These are phyloP conservation scores for Bjerkandera adusta DNA, from an alignment of 1,284 basidiomycete species.

Conservation along the genomic window DNA sequence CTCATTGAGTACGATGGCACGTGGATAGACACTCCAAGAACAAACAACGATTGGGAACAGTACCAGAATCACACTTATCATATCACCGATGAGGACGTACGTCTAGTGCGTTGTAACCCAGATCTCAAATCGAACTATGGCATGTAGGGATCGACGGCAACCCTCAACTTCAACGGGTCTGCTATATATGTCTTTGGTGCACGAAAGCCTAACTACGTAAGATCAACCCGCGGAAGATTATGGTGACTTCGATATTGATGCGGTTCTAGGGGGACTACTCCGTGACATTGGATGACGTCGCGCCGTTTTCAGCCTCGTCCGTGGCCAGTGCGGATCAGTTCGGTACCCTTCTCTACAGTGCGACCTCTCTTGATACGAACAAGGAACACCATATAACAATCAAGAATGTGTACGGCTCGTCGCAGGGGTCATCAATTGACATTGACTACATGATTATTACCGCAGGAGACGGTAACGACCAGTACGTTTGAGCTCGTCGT, in stretches of 20 bases:
- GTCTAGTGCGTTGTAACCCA: no score
- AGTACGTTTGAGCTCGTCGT: background rate
- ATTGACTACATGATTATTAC: background rate
- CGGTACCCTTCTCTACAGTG: background rate
- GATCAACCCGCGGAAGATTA: no score
- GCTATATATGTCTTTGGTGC: background rate
- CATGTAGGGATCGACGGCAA: background rate
- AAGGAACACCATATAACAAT: background rate
- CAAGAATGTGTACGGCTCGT: background rate
- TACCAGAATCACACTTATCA: no score
- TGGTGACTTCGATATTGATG: background rate
- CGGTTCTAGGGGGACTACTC: background rate
- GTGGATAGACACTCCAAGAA: no score
- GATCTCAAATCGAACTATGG: background rate
- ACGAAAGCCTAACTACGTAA: background rate
- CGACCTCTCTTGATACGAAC: background rate
- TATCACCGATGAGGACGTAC: no score
- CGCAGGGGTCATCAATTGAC: background rate
- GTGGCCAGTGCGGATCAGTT: no score
- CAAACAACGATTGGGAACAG: no score
- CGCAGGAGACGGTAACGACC: background rate
- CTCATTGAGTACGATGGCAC: no score
- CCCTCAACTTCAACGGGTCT: background rate
- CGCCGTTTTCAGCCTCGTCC: background rate
- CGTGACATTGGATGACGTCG: background rate